Base-by-base conservation (phyloP, 2,329 filamentous ascomycete species). In the Chaetomium strumarium region DNA sequence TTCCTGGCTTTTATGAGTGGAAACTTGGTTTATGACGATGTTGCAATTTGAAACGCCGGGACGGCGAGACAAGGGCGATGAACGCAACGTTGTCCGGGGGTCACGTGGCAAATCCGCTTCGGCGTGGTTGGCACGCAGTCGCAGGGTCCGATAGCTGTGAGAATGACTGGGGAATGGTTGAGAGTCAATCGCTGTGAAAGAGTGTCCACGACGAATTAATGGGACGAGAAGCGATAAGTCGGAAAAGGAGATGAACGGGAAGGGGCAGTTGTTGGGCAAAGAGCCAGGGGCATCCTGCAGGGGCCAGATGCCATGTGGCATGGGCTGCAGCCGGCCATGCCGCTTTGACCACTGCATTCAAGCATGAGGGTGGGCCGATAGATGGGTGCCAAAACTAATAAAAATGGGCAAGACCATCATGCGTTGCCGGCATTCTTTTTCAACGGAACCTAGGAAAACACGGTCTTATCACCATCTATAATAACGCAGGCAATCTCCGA, bases 1-100 rank as follows among this genome's bases (percentile, higher is more conserved):
- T 33, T 39, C 16, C 14, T 24, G 53, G 34, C 45, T 50, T 51
- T 46, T 8, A 37, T n/a, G 13, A 4, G n/a, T 38, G 30, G 46
- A 24, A 52, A 29, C 29, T 29, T 40, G 44, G 52, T 36, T 38
- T 38, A 50, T 31, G 38, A 47, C 49, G 53, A 40, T 38, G 37
- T 43, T 34, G 24, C 30, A 51, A 54, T 37, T 46, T 56, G 54
- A 56, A 53, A 56, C 54, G 16, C 46, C 16, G 46, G n/a, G 37
- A 17, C 29, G 42, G 31, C 20, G 34, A 37, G 49, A 24, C 43
- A 51, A 34, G 24, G 17, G n/a, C 20, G 45, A 33, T 10, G 41
- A 33, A 38, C 19, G 41, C 33, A 47, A 43, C 33, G 24, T 42
- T 44, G 49, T 37, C 49, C 41, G 17, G 42, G 44, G 19, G 20